These are phyloP conservation scores for Paxillus ammoniavirescens DNA, from an alignment of 768 basidiomycete species.

Conservation along the genomic window DNA sequence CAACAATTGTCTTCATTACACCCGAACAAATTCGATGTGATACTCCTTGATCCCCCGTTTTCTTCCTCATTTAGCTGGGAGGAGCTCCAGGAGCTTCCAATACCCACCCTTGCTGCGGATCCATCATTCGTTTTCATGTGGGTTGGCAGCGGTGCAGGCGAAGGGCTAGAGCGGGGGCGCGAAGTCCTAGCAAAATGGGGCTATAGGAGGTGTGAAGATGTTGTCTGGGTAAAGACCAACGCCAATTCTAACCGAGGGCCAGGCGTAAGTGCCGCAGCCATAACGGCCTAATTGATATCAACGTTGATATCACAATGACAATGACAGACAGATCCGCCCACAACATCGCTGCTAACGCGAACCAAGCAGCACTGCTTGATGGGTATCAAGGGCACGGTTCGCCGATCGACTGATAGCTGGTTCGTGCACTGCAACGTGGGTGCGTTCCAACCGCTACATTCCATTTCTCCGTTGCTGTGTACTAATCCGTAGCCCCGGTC, in stretches of 20 bases:
- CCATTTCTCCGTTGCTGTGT: not conserved
- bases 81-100: slow-evolving; percentile 75
- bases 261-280: slow-evolving; percentile 49
- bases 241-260: slow-evolving; percentile 66
- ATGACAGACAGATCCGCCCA: slow-evolving; percentile 76
- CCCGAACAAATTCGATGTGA: slow-evolving; percentile 82
- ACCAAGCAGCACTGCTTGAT: slow-evolving; percentile 97
- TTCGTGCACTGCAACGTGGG: slow-evolving; percentile 99
- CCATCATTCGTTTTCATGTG: slow-evolving; percentile 94
- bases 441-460: slow-evolving; percentile 34
- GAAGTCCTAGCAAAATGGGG: slow-evolving; percentile 95
- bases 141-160: slow-evolving; percentile 90
- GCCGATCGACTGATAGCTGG: slow-evolving; percentile 91
- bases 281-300: not conserved
- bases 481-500: not conserved
- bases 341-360: slow-evolving; percentile 79
- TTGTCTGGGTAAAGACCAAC: slow-evolving; percentile 98
- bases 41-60: slow-evolving; percentile 89
- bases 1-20: slow-evolving; percentile 55
- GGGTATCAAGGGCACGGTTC: slow-evolving; percentile 95
- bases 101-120: slow-evolving; percentile 82
- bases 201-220: slow-evolving; percentile 91
- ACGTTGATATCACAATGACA: slow-evolving; percentile 5
- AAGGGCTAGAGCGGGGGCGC: slow-evolving; percentile 87
- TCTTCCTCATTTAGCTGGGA: slow-evolving; percentile 87